phyloP scores from a whole-genome alignment of 768 basidiomycete genomes.

The Fomitopsis serialis region DNA sequence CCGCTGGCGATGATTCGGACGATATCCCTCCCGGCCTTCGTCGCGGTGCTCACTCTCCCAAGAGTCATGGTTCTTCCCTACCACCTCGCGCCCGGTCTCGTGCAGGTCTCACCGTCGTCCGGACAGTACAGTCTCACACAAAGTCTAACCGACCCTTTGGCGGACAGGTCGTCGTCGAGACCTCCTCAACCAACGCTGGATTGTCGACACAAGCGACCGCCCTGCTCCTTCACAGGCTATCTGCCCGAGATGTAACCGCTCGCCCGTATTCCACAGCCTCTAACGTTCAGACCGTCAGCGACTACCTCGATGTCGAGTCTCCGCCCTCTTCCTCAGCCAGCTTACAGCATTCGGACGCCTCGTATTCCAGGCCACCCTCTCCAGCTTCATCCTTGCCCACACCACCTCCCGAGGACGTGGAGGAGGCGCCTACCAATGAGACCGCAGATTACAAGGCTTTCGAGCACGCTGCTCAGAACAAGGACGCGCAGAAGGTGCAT shows the following conservation, averaged over 20 bases:
- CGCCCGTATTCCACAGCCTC: neutral
- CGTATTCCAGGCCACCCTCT: neutral
- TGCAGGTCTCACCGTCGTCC: slow-evolving; percentile 46
- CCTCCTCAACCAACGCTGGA: neutral
- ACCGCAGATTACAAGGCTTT: neutral
- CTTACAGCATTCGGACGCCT: neutral
- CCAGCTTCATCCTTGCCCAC: neutral
- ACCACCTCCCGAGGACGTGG: neutral
- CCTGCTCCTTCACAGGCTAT: neutral
- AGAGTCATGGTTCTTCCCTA: slow-evolving; percentile 47
- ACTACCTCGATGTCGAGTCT: neutral
- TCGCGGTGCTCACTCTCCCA: slow-evolving; percentile 25
- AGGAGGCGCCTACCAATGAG: neutral
- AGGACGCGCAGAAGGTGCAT: neutral
- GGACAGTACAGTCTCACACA: slow-evolving; percentile 59
- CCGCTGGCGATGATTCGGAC: slow-evolving; percentile 54
- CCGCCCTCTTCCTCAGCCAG: neutral
- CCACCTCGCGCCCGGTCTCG: slow-evolving; percentile 9
- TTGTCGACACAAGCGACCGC: neutral
- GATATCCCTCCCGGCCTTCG: slow-evolving; percentile 34
- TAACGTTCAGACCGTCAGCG: neutral
- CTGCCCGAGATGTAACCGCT: neutral
- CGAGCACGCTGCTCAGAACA: neutral
- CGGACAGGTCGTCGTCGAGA: neutral
- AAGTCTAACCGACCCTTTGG: slow-evolving; percentile 20